Evolutionary conservation across 2,329 filamentous ascomycete species (phyloP), one percentile per base, ranked within the genome.

Genomic region (Moelleriella libera): DNA sequence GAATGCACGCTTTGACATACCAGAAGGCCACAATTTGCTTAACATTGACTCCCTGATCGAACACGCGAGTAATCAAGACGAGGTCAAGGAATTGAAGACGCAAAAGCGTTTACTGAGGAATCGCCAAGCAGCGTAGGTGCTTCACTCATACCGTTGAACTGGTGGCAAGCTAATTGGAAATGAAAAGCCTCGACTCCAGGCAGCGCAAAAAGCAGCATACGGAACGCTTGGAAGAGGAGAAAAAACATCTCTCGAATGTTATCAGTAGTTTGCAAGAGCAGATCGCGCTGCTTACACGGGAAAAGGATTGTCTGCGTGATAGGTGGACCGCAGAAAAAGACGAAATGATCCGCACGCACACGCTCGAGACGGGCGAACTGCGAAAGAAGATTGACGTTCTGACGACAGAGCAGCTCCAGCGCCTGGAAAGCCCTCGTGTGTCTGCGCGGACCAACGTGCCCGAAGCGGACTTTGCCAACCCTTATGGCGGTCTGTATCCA

Each of bases 151-250:
- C 28, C 29, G 43, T 8, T 31, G 32, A 30, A 9, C 11, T 43
- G 29, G 5, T 12, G 7, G 3, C 11, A 31, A 34, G 45, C 54
- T 55, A 50, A 56, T 41, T 45, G 39, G 14, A 21, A 29, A 37
- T 54, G 47, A 28, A 30, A 34, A 94, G 88, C 55, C 84, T 98
- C 58, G 90, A 97, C 69, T 97, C 92, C 43, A 82, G 92, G 55
- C 90, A 97, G 67, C 83, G 92, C 58, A 98, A 97, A 76, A 97
- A 97, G 78, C 85, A 88, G 68, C 90, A 97, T 69, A 97, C 92
- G 34, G 92, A 97, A 69, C 83, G 92, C 57, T 79, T 97, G 43
- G 92, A 97, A 66, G 85, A 92, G 64, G 90, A 97, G 71, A 96
- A 97, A 76, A 96, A 96, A 73, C 79, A 85, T 50, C 94, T 80